Percentiles rank a stretch among this genome's conserved stretches.
Conservation (phyloP, 306 rosid genomes). For the Senna siamea region DNA sequence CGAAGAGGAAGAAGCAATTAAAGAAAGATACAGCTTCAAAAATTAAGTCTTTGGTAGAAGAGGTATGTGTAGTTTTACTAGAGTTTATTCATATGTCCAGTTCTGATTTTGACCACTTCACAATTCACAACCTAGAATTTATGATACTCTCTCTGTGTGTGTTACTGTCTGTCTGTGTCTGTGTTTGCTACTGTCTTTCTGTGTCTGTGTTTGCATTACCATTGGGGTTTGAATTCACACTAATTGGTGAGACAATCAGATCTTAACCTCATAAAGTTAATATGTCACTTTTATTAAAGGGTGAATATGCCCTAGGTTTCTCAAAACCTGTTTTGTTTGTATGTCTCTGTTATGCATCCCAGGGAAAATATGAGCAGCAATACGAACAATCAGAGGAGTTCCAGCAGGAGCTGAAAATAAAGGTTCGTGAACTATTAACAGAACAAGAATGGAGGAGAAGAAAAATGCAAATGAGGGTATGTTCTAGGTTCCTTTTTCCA, state of each 20-base stretch:
- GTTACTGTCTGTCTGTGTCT: constrained; percentile 17
- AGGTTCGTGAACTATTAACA: constrained; percentile 92
- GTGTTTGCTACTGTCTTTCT: constrained; percentile 9
- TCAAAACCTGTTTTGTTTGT: constrained; percentile 25
- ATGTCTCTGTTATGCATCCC: constrained; percentile 13
- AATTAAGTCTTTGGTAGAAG: constrained; percentile 91
- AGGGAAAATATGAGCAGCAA: constrained; percentile 95
- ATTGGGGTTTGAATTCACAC: constrained; percentile 27
- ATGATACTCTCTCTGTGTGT: constrained; percentile 11
- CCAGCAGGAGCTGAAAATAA: constrained; percentile 82
- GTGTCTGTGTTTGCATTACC: constrained; percentile 20
- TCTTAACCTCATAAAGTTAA: constrained; percentile 16
- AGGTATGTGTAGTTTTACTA: constrained; percentile 60
- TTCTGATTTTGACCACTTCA: constrained; percentile 5
- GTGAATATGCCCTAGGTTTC: constrained; percentile 28
- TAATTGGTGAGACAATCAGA: constrained; percentile 21
- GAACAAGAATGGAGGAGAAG: constrained; percentile 99
- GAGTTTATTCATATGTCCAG: neutral
- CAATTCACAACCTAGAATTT: constrained; percentile 30
- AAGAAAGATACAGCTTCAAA: constrained; percentile 97
- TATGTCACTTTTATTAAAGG: neutral
- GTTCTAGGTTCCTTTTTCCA: constrained; percentile 25
- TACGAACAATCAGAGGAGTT: constrained; percentile 85
- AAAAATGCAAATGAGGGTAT: constrained; percentile 98
- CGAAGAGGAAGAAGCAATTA: constrained; percentile 88